Percentiles rank a stretch among this genome's conserved stretches.
phyloP scores from a whole-genome alignment of 169 alveolate species.

The Babesia caballi region DNA sequence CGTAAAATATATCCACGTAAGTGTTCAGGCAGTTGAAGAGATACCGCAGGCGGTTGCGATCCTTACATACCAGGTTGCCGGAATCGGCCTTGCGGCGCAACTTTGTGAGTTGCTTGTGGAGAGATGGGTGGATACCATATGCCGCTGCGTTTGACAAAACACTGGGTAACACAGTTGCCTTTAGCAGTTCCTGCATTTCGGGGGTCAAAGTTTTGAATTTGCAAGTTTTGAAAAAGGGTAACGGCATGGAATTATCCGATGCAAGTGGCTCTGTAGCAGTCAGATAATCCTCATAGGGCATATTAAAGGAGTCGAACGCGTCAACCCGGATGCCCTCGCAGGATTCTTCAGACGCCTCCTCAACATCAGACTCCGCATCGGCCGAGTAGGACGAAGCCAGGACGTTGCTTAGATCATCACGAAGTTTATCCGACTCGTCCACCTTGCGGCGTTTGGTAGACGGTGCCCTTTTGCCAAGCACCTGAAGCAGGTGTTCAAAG shows the following conservation, averaged over 20 bases:
- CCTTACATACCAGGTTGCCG: not conserved
- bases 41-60: conserved; percentile 12
- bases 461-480: conserved; percentile 6
- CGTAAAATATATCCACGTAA: conserved; percentile 54
- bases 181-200: conserved; percentile 9
- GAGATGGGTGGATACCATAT: not conserved
- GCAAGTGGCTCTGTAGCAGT: conserved; percentile 2
- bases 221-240: conserved; percentile 24
- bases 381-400: not conserved
- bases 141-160: not conserved
- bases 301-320: conserved; percentile 27
- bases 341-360: conserved; percentile 12
- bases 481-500: conserved; percentile 20
- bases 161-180: conserved; percentile 12
- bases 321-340: conserved; percentile 6
- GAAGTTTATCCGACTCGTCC: not conserved
- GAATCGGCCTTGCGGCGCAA: not conserved
- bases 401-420: not conserved
- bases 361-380: conserved; percentile 45
- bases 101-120: conserved; percentile 16
- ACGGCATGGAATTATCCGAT: not conserved
- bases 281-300: conserved; percentile 41
- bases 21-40: conserved; percentile 48
- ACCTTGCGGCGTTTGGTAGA: conserved; percentile 4
- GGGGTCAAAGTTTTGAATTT: conserved; percentile 31